Base-by-base conservation (phyloP, 2,329 filamentous ascomycete species). In the Balansia obtecta region DNA sequence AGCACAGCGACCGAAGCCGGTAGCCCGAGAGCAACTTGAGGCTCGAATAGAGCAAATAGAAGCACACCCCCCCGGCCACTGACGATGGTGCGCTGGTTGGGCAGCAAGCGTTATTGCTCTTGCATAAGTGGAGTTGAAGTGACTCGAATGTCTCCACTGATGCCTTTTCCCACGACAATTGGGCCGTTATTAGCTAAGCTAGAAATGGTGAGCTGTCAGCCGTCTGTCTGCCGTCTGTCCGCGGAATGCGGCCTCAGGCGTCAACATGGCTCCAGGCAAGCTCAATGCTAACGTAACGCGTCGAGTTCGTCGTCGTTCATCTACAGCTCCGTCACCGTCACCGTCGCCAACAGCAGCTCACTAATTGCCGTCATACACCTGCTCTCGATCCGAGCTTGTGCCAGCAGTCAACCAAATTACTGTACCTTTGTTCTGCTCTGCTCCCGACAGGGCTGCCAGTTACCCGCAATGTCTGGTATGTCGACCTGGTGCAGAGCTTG, bases 381-480 rank as follows among this genome's bases (percentile, higher is more conserved):
- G 37, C 48, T 34, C 18, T 32, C 44, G 45, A 44, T 34, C 43
- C 46, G 8, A 27, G 27, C 4, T 39, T 45, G 43, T 27, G 8
- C 27, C 27, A 46, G 45, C 27, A 39, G 48, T 45, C 50, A 44
- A 48, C 33, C 47, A 45, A 33, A 38, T 33, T 12, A 3, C 37
- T 18, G n/a, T 15, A 38, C 22, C 6, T 27, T n/a, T n/a, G n/a
- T n/a, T n/a, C n/a, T 27, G 39, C 11, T 44, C 39, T 48, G 54
- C 52, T 52, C 55, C 51, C 20, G 16, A 39, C 46, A 57, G 55
- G 57, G 56, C 56, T 50, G 51, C 40, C 45, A 52, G 54, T 55
- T 56, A 59, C 56, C 61, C 71, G 73, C 63, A 62, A 78, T 78
- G 75, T 77, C 75, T 68, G 73, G 75, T 75, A 60, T 51, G 71